Evolutionary conservation across 2,329 filamentous ascomycete species (phyloP).

Genomic region (Camptophora hylomeconis): DNA sequence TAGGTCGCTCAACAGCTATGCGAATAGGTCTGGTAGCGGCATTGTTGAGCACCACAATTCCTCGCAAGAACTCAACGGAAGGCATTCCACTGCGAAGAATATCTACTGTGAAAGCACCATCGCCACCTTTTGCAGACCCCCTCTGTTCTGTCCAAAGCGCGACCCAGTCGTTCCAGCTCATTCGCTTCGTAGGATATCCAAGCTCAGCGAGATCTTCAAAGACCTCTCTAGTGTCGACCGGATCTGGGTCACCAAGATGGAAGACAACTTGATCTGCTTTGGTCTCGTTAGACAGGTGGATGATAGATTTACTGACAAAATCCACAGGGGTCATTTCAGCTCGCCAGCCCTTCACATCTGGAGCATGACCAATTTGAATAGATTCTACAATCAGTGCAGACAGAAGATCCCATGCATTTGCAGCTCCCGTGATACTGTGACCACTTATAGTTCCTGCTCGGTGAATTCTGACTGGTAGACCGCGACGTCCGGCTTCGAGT

Average conservation of each 20-base stretch:
- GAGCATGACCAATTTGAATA: conserved; percentile 55
- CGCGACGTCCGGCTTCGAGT: conserved; percentile 53
- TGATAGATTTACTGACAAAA: conserved; percentile 62
- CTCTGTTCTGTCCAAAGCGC: conserved; percentile 59
- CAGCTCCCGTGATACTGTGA: conserved; percentile 60
- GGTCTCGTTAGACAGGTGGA: conserved; percentile 53
- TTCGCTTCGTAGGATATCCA: conserved; percentile 55
- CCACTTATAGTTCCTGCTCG: conserved; percentile 67
- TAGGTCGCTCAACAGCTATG: conserved; percentile 48
- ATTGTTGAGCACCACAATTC: conserved; percentile 63
- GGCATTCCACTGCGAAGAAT: conserved; percentile 74
- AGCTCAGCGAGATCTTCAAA: conserved; percentile 53
- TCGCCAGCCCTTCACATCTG: conserved; percentile 61
- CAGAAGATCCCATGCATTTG: conserved; percentile 66
- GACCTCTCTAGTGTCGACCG: conserved; percentile 51
- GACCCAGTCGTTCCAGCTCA: conserved; percentile 64
- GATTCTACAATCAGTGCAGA: conserved; percentile 68
- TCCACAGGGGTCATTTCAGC: conserved; percentile 78
- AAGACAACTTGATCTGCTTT: conserved; percentile 53
- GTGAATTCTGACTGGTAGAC: conserved; percentile 57
- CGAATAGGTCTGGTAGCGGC: conserved; percentile 50
- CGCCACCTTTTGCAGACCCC: conserved; percentile 49
- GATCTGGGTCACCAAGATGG: conserved; percentile 61
- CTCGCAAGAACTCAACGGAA: conserved; percentile 54
- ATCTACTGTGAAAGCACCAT: conserved; percentile 63